Evolutionary conservation across 2,329 filamentous ascomycete species (phyloP), one percentile per base, ranked within the genome.

Genomic region (Macrophomina pseudophaseolina): DNA sequence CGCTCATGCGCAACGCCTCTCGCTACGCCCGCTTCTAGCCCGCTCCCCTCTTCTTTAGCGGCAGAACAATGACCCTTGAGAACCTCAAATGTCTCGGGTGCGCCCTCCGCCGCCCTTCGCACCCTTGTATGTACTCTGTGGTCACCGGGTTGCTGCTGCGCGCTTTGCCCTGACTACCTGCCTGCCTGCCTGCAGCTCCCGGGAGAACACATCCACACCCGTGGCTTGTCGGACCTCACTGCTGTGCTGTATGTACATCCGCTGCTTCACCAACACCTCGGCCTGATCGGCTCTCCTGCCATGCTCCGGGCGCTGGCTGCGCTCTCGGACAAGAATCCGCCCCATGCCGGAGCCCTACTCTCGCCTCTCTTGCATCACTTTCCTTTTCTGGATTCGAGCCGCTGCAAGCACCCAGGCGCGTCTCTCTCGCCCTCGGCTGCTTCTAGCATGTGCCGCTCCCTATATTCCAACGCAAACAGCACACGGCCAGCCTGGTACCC

Each of bases 1-100:
- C 49, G 49, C 49, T 32, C 49, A 52, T 52, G 49, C 49, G 30
- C 28, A 52, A 33, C 49, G 49, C 49, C 28, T n/a, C 49, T 52
- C 49, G 28, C 49, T 52, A 52, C 49, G 33, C 32, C 52, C 30
- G 51, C 30, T 30, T 53, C 51, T 33, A n/a, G 51, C 14, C 28
- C 51, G 12, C 33, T 4, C 32, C 51, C 18, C 51, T 33, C 16
- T 16, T 32, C 51, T 18, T 30, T 42, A 23, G 53, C 53, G 53
- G 53, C 54, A 59, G 38, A 32, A 46, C 11, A 44, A 44, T 32
- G 35, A 44, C 53, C 33, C 53, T 40, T 18, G 42, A 51, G 48
- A 51, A 51, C 18, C 48, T 8, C 48, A 2, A 4, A 30, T 58
- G 54, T 58, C 54, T 58, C 54, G 54, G 54, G n/a, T 56, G 11